Conservation (phyloP, 192 early-diverging fungal genomes). For the Rhizophagus sp. region DNA sequence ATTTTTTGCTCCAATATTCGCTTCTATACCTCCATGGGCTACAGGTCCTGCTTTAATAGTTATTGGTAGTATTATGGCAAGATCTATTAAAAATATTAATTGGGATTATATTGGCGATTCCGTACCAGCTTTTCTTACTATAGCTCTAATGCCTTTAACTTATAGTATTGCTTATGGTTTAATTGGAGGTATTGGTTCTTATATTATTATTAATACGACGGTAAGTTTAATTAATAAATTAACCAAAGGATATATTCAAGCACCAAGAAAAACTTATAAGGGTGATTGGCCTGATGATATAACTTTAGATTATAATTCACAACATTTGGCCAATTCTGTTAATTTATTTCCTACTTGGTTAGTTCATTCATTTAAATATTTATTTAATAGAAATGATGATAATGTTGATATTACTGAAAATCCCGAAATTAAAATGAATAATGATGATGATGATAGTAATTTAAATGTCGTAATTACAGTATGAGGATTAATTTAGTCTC, state of each 20-base stretch:
- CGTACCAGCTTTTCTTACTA: constrained; percentile 77
- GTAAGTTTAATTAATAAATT: constrained; percentile 56
- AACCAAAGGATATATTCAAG: constrained; percentile 52
- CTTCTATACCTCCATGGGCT: constrained; percentile 82
- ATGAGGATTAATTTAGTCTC: too few relatives aligned
- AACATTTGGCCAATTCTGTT: not conserved
- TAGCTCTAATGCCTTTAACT: constrained; percentile 77
- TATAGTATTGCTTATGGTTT: constrained; percentile 83
- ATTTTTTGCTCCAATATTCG: constrained; percentile 85
- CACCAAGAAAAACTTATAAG: constrained; percentile 31
- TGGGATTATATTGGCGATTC: constrained; percentile 78
- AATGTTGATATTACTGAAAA: not conserved
- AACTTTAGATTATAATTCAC: not conserved
- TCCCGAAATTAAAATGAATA: not conserved
- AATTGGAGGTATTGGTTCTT: constrained; percentile 74
- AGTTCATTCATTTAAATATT: not conserved
- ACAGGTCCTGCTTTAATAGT: constrained; percentile 80
- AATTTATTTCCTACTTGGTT: not conserved
- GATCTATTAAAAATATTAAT: constrained; percentile 68
- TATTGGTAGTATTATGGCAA: constrained; percentile 80
- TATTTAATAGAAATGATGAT: not conserved
- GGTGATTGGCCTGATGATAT: not conserved
- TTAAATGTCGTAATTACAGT: too few relatives aligned
- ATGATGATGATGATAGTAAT: too few relatives aligned
- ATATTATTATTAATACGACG: constrained; percentile 66